Evolutionary conservation across 352 stramenopile genomes (phyloP).

Genomic region (Pythium myriotylum): DNA sequence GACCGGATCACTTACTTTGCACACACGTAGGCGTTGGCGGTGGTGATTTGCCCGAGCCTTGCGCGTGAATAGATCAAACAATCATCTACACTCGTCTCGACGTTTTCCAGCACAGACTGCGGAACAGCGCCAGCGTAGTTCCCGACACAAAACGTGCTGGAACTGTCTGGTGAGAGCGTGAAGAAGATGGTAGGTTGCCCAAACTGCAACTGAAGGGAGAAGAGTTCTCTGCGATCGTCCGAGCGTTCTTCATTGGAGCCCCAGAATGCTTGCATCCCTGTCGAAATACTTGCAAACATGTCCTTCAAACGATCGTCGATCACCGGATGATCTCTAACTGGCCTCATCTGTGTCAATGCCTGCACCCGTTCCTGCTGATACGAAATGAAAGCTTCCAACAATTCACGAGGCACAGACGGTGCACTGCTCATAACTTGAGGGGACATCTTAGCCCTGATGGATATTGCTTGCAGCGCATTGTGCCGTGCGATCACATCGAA

Average conservation of each 20-base stretch:
- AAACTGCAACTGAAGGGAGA: slow-evolving; percentile 2
- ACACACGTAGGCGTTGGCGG: background rate
- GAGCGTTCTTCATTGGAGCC: slow-evolving; percentile 9
- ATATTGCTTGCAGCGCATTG: slow-evolving; percentile 2
- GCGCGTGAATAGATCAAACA: slow-evolving; percentile 2
- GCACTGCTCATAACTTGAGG: background rate
- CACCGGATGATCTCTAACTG: background rate
- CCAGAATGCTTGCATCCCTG: slow-evolving; percentile 11
- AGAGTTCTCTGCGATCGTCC: background rate
- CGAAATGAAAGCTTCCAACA: background rate
- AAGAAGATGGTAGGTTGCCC: slow-evolving; percentile 14
- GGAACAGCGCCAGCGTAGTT: background rate
- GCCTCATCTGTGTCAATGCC: background rate
- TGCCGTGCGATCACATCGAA: slow-evolving; percentile 17
- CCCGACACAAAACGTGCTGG: background rate
- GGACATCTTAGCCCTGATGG: slow-evolving; percentile 11
- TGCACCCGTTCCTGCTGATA: background rate
- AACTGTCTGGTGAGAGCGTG: slow-evolving; percentile 8
- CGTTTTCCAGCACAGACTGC: background rate
- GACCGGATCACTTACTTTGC: slow-evolving; percentile 12
- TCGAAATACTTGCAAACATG: background rate
- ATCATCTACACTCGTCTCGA: background rate
- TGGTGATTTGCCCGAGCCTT: slow-evolving; percentile 8
- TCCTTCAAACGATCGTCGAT: background rate
- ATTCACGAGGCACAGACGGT: background rate